A percentile compares a stretch with the other conserved stretches of the same genome.
phyloP scores from a whole-genome alignment of 345 rosid genomes.

The Rhizophora apiculata region DNA sequence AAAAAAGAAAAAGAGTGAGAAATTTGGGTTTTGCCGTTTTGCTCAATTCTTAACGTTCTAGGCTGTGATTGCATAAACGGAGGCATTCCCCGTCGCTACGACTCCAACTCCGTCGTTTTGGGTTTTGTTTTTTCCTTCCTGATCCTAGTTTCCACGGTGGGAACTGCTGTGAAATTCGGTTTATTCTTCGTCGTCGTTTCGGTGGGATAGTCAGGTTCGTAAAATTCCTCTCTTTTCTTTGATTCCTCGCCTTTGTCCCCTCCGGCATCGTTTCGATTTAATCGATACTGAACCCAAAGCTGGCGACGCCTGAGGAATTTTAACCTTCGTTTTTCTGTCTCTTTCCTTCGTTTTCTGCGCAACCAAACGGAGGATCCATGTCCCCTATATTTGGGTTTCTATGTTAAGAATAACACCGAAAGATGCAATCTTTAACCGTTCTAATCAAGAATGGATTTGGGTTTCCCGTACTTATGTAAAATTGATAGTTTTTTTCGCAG shows the following conservation, averaged over 20 bases:
- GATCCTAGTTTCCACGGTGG: too few species aligned
- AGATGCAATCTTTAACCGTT: too few species aligned
- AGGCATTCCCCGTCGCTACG: constrained; percentile 26
- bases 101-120: constrained; percentile 59
- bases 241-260: constrained; percentile 18
- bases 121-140: not conserved
- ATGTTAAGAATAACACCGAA: not conserved
- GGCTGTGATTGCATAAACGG: not conserved
- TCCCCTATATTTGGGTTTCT: constrained; percentile 1
- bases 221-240: constrained; percentile 14
- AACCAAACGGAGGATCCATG: constrained; percentile 5
- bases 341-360: constrained; percentile 13
- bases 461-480: too few species aligned
- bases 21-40: too few species aligned
- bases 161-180: not conserved
- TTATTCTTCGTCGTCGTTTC: too few species aligned
- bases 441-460: too few species aligned
- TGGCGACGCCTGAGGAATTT: not conserved
- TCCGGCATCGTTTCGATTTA: constrained; percentile 61
- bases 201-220: constrained; percentile 18
- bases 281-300: too few species aligned
- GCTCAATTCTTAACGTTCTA: too few species aligned
- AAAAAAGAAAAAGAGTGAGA: too few species aligned
- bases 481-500: too few species aligned
- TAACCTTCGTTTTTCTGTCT: constrained; percentile 3